These are phyloP conservation scores for Hysterangium stoloniferum DNA, from an alignment of 768 basidiomycete species.

Conservation along the genomic window DNA sequence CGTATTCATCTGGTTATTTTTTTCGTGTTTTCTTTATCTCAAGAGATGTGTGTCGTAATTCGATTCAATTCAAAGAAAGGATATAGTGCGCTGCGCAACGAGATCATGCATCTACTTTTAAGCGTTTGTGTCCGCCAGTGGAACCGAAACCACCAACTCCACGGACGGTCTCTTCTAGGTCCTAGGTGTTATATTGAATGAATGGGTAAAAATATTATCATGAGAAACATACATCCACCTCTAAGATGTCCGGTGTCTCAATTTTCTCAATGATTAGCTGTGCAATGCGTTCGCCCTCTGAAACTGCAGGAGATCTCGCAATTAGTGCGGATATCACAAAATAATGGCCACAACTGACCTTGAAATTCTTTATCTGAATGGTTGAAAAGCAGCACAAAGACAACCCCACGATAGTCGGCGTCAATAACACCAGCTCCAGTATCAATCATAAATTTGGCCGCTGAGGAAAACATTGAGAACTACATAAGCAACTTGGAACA, in stretches of 20 bases:
- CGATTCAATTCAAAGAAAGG: no score
- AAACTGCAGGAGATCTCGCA: slow-evolving; percentile 46
- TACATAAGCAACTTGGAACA: not conserved
- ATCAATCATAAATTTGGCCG: slow-evolving; percentile 95
- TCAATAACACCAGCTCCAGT: slow-evolving; percentile 98
- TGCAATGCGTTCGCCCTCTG: slow-evolving; percentile 91
- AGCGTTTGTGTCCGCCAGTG: slow-evolving; percentile 83
- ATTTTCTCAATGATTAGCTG: slow-evolving; percentile 92
- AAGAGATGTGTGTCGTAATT: no score
- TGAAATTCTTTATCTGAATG: slow-evolving; percentile 83
- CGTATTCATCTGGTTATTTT: no score
- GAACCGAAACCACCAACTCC: slow-evolving; percentile 90
- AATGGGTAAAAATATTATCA: not conserved
- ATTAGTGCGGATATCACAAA: not conserved
- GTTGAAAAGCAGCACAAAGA: slow-evolving; percentile 92
- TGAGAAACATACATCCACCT: slow-evolving; percentile 62
- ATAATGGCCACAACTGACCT: slow-evolving; percentile 36
- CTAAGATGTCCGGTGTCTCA: slow-evolving; percentile 73
- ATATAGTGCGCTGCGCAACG: no score
- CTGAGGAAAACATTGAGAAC: slow-evolving; percentile 31
- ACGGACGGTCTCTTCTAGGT: slow-evolving; percentile 77
- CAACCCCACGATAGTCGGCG: slow-evolving; percentile 87
- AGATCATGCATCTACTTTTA: no score
- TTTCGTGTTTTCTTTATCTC: no score
- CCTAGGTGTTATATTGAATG: slow-evolving; percentile 32